These are phyloP conservation scores for Pelargonium fulgidum DNA, from an alignment of 441 rosid genomes.

Conservation along the genomic window DNA sequence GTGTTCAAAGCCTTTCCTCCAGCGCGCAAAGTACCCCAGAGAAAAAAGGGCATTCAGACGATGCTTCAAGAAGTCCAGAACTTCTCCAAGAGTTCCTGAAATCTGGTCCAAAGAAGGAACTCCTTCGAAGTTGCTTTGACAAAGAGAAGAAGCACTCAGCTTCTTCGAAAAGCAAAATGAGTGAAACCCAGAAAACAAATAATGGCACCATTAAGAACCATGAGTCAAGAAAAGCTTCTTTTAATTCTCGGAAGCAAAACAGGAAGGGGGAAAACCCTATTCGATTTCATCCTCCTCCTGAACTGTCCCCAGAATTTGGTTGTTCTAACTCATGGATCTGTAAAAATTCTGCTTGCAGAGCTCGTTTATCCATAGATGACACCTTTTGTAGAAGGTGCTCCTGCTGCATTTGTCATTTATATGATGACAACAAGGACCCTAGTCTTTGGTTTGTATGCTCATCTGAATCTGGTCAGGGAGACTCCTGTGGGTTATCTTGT, in stretches of 20 bases:
- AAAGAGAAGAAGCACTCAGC: conserved; percentile 48
- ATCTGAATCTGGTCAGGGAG: conserved; percentile 59
- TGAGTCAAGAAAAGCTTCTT: conserved; percentile 45
- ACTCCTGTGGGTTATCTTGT: conserved; percentile 84
- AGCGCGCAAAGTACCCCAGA: conserved; percentile 63
- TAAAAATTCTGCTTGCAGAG: conserved; percentile 91
- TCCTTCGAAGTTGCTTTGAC: conserved; percentile 39
- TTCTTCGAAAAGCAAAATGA: conserved; percentile 55
- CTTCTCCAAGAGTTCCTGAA: conserved; percentile 55
- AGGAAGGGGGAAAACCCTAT: conserved; percentile 67
- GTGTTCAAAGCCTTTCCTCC: conserved; percentile 55
- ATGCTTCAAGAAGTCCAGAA: conserved; percentile 54
- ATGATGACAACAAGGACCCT: conserved; percentile 96
- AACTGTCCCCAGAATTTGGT: conserved; percentile 47
- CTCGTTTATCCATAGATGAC: conserved; percentile 63
- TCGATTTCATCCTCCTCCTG: conserved; percentile 34
- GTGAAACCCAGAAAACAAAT: conserved; percentile 38
- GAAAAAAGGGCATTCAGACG: conserved; percentile 49
- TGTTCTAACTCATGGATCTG: conserved; percentile 71
- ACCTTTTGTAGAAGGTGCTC: conserved; percentile 95
- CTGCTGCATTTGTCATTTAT: conserved; percentile 84
- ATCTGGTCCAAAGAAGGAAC: conserved; percentile 48
- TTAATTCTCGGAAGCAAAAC: conserved; percentile 50
- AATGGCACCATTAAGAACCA: conserved; percentile 58
- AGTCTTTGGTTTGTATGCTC: conserved; percentile 96